A percentile compares a stretch with the other conserved stretches of the same genome.
Evolutionary conservation across 148 eudicot species (phyloP).

Genomic region (Cornus suecica): DNA sequence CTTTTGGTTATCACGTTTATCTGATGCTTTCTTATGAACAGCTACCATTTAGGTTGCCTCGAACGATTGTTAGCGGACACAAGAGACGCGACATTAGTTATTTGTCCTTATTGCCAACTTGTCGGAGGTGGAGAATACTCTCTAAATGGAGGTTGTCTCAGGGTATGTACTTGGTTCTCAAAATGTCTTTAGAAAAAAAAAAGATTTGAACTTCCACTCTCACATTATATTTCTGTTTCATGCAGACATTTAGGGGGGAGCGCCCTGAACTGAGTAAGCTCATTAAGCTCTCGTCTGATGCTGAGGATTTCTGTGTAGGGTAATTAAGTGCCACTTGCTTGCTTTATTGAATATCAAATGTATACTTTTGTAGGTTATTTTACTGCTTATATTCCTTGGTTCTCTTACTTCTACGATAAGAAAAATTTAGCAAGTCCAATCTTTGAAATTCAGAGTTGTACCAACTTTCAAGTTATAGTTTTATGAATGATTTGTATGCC

Average conservation of each 20-base stretch:
- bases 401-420: background rate
- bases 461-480: background rate
- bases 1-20: slow-evolving; percentile 13
- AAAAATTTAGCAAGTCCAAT: background rate
- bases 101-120: slow-evolving; percentile 71
- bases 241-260: slow-evolving; percentile 61
- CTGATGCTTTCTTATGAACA: slow-evolving; percentile 26
- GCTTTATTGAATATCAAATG: background rate
- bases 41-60: slow-evolving; percentile 73
- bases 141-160: slow-evolving; percentile 48
- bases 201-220: background rate
- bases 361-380: background rate
- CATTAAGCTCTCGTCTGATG: slow-evolving; percentile 51
- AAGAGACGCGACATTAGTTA: slow-evolving; percentile 19
- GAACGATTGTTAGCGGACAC: slow-evolving; percentile 32
- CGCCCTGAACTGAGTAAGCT: slow-evolving; percentile 58
- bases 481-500: background rate
- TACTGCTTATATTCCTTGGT: background rate
- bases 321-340: slow-evolving; percentile 21
- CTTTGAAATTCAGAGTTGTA: background rate
- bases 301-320: slow-evolving; percentile 60
- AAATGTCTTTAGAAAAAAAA: background rate
- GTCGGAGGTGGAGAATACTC: slow-evolving; percentile 61
- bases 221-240: slow-evolving; percentile 2
- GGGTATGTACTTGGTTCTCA: slow-evolving; percentile 44